phyloP scores from a whole-genome alignment of 176 grass and related monocot species.

The Panicum miliaceum region DNA sequence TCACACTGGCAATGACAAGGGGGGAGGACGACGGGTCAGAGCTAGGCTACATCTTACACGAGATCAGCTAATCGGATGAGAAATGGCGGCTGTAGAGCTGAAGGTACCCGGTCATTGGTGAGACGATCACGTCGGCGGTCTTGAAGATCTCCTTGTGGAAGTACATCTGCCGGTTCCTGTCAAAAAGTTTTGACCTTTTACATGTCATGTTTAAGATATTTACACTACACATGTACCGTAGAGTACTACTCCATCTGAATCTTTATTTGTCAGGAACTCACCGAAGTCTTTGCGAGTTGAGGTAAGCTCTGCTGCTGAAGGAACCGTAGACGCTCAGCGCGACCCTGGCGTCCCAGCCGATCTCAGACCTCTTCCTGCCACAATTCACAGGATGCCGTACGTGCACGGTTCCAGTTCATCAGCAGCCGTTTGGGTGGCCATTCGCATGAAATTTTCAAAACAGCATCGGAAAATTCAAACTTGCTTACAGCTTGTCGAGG shows the following conservation, averaged over 20 bases:
- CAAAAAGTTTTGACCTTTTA: background rate
- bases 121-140: conserved; percentile 90
- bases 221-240: background rate
- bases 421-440: background rate
- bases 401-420: background rate
- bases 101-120: conserved; percentile 76
- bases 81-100: background rate
- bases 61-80: background rate
- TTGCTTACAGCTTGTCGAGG: conserved; percentile 76
- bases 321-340: conserved; percentile 78
- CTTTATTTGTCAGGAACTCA: background rate
- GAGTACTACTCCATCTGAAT: background rate
- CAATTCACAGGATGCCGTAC: background rate
- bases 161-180: conserved; percentile 88
- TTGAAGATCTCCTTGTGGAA: conserved; percentile 97
- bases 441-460: background rate
- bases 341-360: conserved; percentile 85
- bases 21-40: background rate
- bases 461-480: background rate
- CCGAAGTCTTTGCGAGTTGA: conserved; percentile 90
- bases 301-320: conserved; percentile 89
- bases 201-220: background rate
- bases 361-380: conserved; percentile 66
- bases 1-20: conserved; percentile 52
- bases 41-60: no score